Evolutionary conservation across 2,329 filamentous ascomycete species (phyloP), one percentile per base, ranked within the genome.

Genomic region (Trichoderma sp.): DNA sequence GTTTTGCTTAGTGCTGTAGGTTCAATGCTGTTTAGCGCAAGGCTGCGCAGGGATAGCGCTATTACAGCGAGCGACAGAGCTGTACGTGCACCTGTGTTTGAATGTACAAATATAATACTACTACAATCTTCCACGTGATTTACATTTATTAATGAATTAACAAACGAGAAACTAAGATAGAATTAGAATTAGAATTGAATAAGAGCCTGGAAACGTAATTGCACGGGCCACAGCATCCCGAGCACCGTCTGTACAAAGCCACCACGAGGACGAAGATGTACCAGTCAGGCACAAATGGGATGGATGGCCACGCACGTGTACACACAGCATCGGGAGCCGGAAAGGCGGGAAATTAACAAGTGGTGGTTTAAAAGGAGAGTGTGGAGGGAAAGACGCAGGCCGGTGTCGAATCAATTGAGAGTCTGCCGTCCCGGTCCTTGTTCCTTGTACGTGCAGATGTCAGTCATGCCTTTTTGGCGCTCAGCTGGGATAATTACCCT

Each of bases 311-410:
- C 29, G 67, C 67, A 29, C 33, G 67, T 56, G 53, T 41, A 45
- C 41, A 8, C 3, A 4, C 41, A 45, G 41, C 18, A 16, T 45
- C 53, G 67, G 53, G 2, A 11, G 35, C 67, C 67, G 67, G 67
- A 45, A 60, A 71, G 33, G 33, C 67, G 67, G 67, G 67, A 71
- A 62, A 71, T 71, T 60, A 59, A n/a, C 21, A 21, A 53, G 45
- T 21, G 50, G 50, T 60, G 53, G 21, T 33, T 59, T 21, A 60
- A 74, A 66, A 74, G 71, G 67, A 74, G 71, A 74, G 53, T 62
- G 73, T 63, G 73, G 73, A 75, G 73, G 65, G 31, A 60, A 66
- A 65, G 62, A n/a, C n/a, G n/a, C n/a, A n/a, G n/a, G n/a, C n/a
- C n/a, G n/a, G n/a, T 9, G 53, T 64, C 66, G 68, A 59, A 60